A percentile compares a stretch with the other conserved stretches of the same genome.
Evolutionary conservation across 352 stramenopile genomes (phyloP).

Genomic region (Globisporangium apiculatum): DNA sequence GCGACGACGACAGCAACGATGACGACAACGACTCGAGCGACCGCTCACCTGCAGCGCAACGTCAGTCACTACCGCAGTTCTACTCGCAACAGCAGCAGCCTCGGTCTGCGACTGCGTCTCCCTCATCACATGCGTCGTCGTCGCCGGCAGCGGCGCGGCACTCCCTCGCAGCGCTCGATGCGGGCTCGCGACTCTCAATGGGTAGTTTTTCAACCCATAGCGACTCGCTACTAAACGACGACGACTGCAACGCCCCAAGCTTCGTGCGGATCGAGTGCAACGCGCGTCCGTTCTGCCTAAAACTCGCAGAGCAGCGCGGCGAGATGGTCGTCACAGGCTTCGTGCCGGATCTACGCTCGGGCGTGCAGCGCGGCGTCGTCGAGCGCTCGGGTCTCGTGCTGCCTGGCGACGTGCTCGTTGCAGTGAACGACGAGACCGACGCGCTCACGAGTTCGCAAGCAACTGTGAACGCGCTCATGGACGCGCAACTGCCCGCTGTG

Average conservation of each 20-base stretch:
- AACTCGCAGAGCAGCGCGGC: constrained; percentile 29
- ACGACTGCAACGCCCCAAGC: background rate
- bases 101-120: background rate
- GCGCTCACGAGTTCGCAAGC: constrained; percentile 37
- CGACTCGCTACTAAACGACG: background rate
- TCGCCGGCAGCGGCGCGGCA: background rate
- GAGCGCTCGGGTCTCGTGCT: constrained; percentile 38
- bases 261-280: constrained; percentile 45
- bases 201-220: background rate
- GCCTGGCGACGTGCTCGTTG: constrained; percentile 50
- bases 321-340: constrained; percentile 49
- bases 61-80: background rate
- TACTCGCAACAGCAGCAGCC: background rate
- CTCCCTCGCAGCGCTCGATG: background rate
- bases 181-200: background rate
- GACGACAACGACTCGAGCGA: background rate
- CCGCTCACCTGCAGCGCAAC: background rate
- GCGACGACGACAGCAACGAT: constrained; percentile 6
- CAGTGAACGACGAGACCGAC: constrained; percentile 43
- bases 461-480: constrained; percentile 25
- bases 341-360: constrained; percentile 17
- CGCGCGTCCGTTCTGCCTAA: constrained; percentile 38
- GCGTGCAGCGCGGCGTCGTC: constrained; percentile 20
- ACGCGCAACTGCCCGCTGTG: constrained; percentile 31
- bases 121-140: background rate